phyloP scores from a whole-genome alignment of 345 rosid genomes.

The Eucalyptus curtisii region DNA sequence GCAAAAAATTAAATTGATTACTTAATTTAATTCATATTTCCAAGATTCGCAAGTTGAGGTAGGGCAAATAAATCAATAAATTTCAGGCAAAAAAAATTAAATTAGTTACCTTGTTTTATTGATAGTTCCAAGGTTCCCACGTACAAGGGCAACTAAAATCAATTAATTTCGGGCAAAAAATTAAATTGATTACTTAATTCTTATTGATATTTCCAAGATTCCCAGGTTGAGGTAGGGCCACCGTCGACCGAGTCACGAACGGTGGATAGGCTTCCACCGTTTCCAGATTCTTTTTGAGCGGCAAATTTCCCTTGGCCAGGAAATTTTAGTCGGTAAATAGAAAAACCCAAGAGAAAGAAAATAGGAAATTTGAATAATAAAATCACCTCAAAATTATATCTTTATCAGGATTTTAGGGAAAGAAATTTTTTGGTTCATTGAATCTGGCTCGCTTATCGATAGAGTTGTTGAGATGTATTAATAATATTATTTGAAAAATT shows the following conservation, averaged over 20 bases:
- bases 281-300: background rate
- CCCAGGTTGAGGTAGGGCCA: background rate
- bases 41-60: background rate
- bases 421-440: background rate
- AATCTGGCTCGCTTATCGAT: background rate
- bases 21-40: background rate
- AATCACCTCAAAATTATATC: background rate
- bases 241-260: background rate
- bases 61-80: background rate
- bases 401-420: background rate
- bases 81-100: background rate
- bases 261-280: background rate
- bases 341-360: background rate
- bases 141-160: background rate
- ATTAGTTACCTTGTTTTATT: background rate
- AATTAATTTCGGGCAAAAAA: background rate
- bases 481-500: background rate
- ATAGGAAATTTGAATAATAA: background rate
- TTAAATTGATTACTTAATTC: background rate
- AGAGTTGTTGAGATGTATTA: background rate
- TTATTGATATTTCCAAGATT: background rate
- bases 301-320: background rate
- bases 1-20: background rate
- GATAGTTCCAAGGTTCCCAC: background rate
- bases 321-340: background rate